Conservation (phyloP, 768 basidiomycete genomes). For the Pisolithus sp. region DNA sequence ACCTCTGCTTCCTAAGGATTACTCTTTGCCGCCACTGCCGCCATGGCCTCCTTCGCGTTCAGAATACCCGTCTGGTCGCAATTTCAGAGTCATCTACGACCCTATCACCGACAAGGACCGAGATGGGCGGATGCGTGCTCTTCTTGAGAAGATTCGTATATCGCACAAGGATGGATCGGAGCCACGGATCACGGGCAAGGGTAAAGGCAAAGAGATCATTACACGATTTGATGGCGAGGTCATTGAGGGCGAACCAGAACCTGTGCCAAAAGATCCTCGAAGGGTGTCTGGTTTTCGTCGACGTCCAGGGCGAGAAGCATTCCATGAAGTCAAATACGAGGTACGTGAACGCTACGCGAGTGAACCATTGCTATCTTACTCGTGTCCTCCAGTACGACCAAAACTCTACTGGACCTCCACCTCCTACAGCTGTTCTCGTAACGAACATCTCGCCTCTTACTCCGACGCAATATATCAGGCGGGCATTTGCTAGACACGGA, state of each 20-base stretch:
- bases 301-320: slow-evolving; percentile 31
- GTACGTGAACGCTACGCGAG: slow-evolving; percentile 31
- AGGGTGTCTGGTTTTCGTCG: slow-evolving; percentile 33
- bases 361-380: slow-evolving; percentile 1
- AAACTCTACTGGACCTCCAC: slow-evolving; percentile 65
- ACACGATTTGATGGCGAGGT: slow-evolving; percentile 51
- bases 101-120: slow-evolving; percentile 43
- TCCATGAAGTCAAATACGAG: slow-evolving; percentile 49
- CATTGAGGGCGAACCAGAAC: slow-evolving; percentile 36
- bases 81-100: slow-evolving; percentile 63
- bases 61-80: slow-evolving; percentile 40
- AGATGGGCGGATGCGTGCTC: slow-evolving; percentile 32
- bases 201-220: slow-evolving; percentile 55
- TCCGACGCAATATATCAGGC: slow-evolving; percentile 55
- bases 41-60: slow-evolving; percentile 51
- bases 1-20: slow-evolving; percentile 26
- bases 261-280: slow-evolving; percentile 49
- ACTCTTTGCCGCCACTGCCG: slow-evolving; percentile 39
- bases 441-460: slow-evolving; percentile 67
- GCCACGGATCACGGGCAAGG: slow-evolving; percentile 52
- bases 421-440: slow-evolving; percentile 68
- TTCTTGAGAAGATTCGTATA: slow-evolving; percentile 36
- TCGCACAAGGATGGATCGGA: slow-evolving; percentile 28
- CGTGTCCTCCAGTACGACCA: slow-evolving; percentile 56
- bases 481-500: slow-evolving; percentile 61